Base-by-base conservation (phyloP, 192 early-diverging fungal species). In the Coemansia sp. region DNA sequence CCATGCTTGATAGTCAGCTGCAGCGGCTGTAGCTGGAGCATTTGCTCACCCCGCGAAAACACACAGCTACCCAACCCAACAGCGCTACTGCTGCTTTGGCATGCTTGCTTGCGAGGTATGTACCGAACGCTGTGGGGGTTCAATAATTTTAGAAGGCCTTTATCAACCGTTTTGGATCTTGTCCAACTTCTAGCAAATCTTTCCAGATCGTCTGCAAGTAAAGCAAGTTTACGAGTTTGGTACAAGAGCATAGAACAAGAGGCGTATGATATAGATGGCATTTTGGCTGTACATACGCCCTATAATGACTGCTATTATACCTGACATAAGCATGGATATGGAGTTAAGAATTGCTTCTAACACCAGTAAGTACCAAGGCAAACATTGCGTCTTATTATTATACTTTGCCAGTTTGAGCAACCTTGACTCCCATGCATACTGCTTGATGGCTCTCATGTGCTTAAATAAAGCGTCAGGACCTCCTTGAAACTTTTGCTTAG, bases 11-110 rank as follows among this genome's bases (percentile, higher is more conserved):
- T 52, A 7, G 23, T 28, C 6, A 69, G 13, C 5, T 14, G 13
- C 13, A 49, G 1, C 2, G 52, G 36, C 5, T 31, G 31, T 16
- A 69, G 23, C 7, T 41, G 20, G 31, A 69, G 66, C 15, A 53
- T 62, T 1, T 57, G 42, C 18, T 37, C 19, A n/a, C 60, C 55
- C 68, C 68, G 62, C 12, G 39, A 48, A 53, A 70, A 70, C 28
- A 19, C 15, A 15, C 60, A 55, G 11, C 43, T 28, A 14, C 39
- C 31, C 20, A 70, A 28, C 11, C 46, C 53, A 6, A 55, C 20
- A 13, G 53, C 23, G 26, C 13, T 50, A 11, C 26, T 33, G 14
- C 4, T 50, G 28, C 5, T 4, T 33, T 31, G 21, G 6, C 14
- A 12, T 5, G 48, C 48, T n/a, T 26, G 28, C 28, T 33, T 28